Base-by-base conservation (phyloP, 1,139 yeast species). In the Zygosaccharomyces sapae region DNA sequence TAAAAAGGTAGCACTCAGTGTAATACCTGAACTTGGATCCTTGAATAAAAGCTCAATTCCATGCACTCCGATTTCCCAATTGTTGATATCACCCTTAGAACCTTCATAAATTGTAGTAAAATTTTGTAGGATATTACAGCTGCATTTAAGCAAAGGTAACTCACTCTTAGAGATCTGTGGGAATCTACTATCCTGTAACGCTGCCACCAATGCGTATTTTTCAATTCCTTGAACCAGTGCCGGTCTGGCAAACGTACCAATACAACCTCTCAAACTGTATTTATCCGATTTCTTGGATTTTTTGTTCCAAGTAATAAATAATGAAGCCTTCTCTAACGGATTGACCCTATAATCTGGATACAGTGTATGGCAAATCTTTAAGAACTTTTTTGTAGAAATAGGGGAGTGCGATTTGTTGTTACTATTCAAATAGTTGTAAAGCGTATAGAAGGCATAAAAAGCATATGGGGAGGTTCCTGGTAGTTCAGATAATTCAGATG, bases 301-400 rank as follows among this genome's bases (percentile, higher is more conserved):
- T 41, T 75, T 77, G 62, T 83, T 81, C 96, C 96, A 92, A 0
- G 97, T 90, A 30, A 92, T 83, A 68, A 92, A 92, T 33, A 92
- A 67, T 0, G 97, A 95, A 0, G 65, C 55, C 39, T 72, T 68
- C 6, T 62, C 54, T 4, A 56, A 24, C 12, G 42, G 24, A 40
- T 53, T 48, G 1, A 50, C 37, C 9, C 43, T 25, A 7, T 34
- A 36, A 6, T 40, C 43, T 7, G 61, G 62, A 47, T 52, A 63
- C 43, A 61, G 24, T 12, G 33, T 40, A 4, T 44, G 29, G 20
- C 51, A 47, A 1, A 61, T 43, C 6, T 47, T 47, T 2, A 51
- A 45, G 22, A 61, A 54, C 1, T 56, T 44, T 5, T 46, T 40
- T 5, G 25, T n/a, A n/a, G 36, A 13, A 25, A 35, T 27, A 30